Conservation (phyloP, 306 rosid genomes). For the Echinosophora koreensis region DNA sequence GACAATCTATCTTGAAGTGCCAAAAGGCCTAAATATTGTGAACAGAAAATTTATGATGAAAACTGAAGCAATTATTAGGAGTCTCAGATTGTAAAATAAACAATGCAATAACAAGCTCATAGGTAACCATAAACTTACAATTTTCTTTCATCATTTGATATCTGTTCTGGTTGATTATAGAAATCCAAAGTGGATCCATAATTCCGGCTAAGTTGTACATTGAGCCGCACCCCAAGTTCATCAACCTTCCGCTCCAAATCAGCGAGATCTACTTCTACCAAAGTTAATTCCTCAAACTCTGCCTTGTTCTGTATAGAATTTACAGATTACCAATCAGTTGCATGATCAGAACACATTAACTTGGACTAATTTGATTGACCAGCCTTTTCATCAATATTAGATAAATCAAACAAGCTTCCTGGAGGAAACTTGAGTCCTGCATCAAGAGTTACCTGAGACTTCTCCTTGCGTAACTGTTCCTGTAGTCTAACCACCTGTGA, state of each 20-base stretch:
- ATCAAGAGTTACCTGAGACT: conserved; percentile 67
- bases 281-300: conserved; percentile 74
- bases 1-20: not conserved
- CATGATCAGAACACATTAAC: conserved; percentile 39
- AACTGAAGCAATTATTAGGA: conserved; percentile 24
- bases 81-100: conserved; percentile 1
- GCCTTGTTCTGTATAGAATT: conserved; percentile 67
- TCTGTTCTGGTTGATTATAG: conserved; percentile 38
- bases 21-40: conserved; percentile 32
- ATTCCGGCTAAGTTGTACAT: conserved; percentile 55
- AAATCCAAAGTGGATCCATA: conserved; percentile 40
- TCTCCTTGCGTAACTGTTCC: conserved; percentile 77
- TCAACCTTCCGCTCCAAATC: conserved; percentile 65
- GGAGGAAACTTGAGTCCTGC: conserved; percentile 59
- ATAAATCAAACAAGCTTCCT: conserved; percentile 52
- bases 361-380: conserved; percentile 44
- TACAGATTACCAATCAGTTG: conserved; percentile 40
- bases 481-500: conserved; percentile 77
- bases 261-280: conserved; percentile 64
- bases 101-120: conserved; percentile 23
- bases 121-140: conserved; percentile 55
- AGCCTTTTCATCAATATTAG: conserved; percentile 60
- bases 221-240: conserved; percentile 69
- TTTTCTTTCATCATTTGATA: conserved; percentile 53
- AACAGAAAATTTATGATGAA: not conserved